Evolutionary conservation across 805 yeast genomes (phyloP), one percentile per base, ranked within the genome.

Genomic region (Spencermartinsiella europaea): DNA sequence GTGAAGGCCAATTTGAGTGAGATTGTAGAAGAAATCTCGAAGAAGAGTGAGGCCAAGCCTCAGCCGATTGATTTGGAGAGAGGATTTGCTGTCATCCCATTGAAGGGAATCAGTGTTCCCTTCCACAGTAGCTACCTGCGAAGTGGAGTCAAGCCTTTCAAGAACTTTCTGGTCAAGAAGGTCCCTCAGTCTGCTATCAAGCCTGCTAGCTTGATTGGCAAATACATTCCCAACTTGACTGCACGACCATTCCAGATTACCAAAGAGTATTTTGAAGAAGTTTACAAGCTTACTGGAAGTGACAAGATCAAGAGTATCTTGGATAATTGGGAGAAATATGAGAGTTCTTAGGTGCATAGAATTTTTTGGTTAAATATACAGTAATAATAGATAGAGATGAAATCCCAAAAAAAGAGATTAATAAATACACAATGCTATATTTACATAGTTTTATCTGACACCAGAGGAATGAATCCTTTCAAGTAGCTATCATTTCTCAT

Each of bases 61-160:
- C 98, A 91, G 74, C 99, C 99, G 59, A 87, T 93, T 66, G 95
- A 89, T 47, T 77, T 95, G 63, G 95, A 93, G 73, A 85, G 99
- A 74, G 99, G 99, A 21, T 91, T 87, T 60, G 98, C 99, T 36
- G 91, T 93, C 62, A 93, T 93, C 61, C 99, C 99, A 67, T 80
- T 93, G 70, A 89, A 85, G 76, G 99, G 99, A 60, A 93, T 93
- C 57, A 88, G 96, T n/a, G 99, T 93, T 66, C 99, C 99, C 53
- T 93, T 93, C 97, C 99, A 93, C 73, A 89, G 97, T 22, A 83
- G 96, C n/a, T 93, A 95, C 74, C 78, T 93, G 74, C 85, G 91
- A 78, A 86, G 93, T 48, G 99, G 99, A 72, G 99, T 93, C 50
- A 91, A 90, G 72, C 99, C 99, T 62, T 93, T 93, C 87, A 90